Conservation (phyloP, 768 basidiomycete genomes). For the Paxillus rubicundulus region DNA sequence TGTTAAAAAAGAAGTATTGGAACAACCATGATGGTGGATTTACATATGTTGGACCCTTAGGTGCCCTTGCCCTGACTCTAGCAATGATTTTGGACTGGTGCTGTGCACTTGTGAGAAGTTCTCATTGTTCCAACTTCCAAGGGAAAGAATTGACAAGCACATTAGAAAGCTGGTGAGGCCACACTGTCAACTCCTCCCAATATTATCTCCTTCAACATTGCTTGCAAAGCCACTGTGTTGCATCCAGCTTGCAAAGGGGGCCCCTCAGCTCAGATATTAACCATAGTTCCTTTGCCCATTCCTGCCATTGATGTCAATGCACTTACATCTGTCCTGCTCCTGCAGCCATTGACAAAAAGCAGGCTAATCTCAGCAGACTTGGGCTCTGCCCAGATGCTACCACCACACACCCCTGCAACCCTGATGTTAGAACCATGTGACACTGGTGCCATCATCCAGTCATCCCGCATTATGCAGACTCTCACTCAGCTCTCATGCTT, state of each 20-base stretch:
- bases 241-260: neutral
- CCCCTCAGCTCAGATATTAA: neutral
- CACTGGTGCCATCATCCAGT: no score
- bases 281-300: neutral
- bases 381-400: neutral
- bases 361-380: neutral
- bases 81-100: no score
- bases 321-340: constrained; percentile 1
- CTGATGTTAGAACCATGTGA: neutral
- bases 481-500: no score
- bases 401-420: neutral
- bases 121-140: neutral
- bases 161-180: constrained; percentile 7
- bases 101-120: neutral
- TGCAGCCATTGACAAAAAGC: constrained; percentile 2
- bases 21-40: neutral
- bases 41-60: neutral
- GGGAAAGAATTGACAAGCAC: neutral
- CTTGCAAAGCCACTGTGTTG: neutral
- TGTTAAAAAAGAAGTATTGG: neutral
- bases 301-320: neutral
- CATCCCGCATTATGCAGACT: neutral
- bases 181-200: no score
- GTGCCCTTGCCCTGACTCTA: neutral
- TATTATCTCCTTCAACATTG: neutral